A percentile compares a stretch with the other conserved stretches of the same genome.
Conservation (phyloP, 1,139 yeast genomes). For the Saccharomyces hybrid region DNA sequence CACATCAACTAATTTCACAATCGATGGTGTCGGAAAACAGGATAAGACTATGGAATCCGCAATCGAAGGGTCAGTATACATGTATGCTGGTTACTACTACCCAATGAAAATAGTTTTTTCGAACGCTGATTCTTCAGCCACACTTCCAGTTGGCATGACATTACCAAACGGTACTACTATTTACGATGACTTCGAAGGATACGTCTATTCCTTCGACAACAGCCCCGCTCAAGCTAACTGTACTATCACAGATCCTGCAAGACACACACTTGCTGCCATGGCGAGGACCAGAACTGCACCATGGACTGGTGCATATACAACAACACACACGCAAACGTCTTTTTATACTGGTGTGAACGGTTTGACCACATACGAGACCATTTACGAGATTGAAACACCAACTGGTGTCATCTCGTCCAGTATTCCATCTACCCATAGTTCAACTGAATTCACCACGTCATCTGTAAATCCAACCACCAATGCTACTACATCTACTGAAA, state of each 20-base stretch:
- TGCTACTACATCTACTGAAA: not conserved
- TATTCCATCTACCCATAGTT: not conserved
- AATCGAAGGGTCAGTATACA: not conserved
- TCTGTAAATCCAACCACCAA: not conserved
- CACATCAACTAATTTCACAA: constrained; percentile 4
- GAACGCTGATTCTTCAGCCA: not conserved
- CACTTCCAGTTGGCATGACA: not conserved
- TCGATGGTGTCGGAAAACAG: constrained; percentile 7
- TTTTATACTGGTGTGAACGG: not conserved
- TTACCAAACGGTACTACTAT: not conserved
- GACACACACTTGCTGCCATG: not conserved
- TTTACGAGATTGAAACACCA: not conserved
- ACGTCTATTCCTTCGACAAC: not conserved
- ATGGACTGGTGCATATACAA: not conserved
- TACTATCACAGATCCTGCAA: not conserved
- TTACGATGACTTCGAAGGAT: not conserved
- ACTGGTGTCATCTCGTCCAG: not conserved
- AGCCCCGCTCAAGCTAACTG: not conserved
- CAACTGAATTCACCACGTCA: not conserved
- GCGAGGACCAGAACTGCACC: not conserved
- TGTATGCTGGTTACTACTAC: constrained; percentile 21
- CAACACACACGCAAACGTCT: not conserved
- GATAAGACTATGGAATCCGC: not conserved
- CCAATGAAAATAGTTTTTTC: constrained; percentile 26
- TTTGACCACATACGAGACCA: not conserved